These are phyloP conservation scores for Whalleya microplaca DNA, from an alignment of 2,329 filamentous ascomycete genomes.

Conservation along the genomic window DNA sequence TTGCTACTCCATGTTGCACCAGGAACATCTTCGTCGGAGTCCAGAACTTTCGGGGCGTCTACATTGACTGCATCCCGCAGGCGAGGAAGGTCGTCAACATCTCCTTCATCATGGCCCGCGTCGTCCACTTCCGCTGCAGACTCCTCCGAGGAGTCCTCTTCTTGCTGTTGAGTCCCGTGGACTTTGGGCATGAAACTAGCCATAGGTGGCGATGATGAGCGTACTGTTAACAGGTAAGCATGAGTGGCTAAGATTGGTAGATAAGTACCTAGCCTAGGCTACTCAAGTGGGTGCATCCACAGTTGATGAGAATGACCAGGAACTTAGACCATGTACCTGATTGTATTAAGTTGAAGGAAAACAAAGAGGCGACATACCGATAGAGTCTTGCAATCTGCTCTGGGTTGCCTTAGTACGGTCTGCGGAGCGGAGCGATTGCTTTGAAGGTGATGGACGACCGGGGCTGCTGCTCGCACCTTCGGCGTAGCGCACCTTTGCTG, in stretches of 20 bases:
- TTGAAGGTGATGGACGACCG: slow-evolving; percentile 10
- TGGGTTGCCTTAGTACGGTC: slow-evolving; percentile 13
- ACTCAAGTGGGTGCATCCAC: too few species aligned
- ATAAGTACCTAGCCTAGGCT: neutral
- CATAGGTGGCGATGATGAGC: slow-evolving; percentile 8
- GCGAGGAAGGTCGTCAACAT: slow-evolving; percentile 24
- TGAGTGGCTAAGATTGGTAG: too few species aligned
- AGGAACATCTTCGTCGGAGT: slow-evolving; percentile 13
- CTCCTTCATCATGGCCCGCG: slow-evolving; percentile 25
- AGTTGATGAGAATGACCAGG: too few species aligned
- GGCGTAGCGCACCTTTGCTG: slow-evolving; percentile 36
- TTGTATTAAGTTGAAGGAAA: neutral
- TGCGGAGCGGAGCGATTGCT: slow-evolving; percentile 3
- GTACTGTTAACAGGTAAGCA: neutral
- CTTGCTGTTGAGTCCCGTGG: slow-evolving; percentile 10
- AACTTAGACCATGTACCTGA: too few species aligned
- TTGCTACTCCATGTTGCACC: neutral
- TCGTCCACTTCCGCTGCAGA: slow-evolving; percentile 28
- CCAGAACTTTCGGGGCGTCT: neutral
- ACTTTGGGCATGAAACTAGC: slow-evolving; percentile 35
- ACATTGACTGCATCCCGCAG: slow-evolving; percentile 12
- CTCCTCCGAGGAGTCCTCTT: slow-evolving; percentile 32
- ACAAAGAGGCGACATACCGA: slow-evolving; percentile 16
- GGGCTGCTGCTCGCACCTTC: slow-evolving; percentile 21
- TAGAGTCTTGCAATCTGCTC: slow-evolving; percentile 17